Base-by-base conservation (phyloP, 2,329 filamentous ascomycete genomes). In the Lecanicillium sp. region DNA sequence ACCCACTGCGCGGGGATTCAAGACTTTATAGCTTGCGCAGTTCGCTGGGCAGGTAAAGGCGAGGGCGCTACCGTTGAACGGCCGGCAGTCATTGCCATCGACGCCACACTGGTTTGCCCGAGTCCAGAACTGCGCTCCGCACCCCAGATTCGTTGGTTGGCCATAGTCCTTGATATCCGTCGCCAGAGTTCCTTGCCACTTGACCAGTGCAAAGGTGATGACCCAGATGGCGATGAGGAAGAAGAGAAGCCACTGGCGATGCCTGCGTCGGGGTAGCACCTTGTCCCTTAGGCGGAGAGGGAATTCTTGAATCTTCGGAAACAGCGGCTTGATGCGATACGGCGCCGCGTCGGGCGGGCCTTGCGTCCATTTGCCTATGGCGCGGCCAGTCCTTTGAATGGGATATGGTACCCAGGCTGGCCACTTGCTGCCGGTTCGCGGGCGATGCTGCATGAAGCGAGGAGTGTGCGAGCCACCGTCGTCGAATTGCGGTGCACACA, bases 1-100 rank as follows among this genome's bases (percentile, higher is more conserved):
- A 25, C 85, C 85, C 4, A 92, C 83, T 7, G 85, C 83, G 48
- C 84, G 74, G 14, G 83, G 81, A 48, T 88, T 85, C 28, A 85
- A 63, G 2, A 85, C 67, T 46, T 74, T 67, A 41, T 75, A 74
- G 50, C 72, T 74, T 32, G 71, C 72, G 56, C 85, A 92, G 50
- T 78, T 80, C 13, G 79, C 83, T 2, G 83, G 78, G 51, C 85
- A 92, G 39, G 80, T 71, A 54, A 92, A 92, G 1, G 83, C 70
- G 49, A 87, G 79, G 1, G 77, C 76, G 40, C 67, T 74, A 46
- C 78, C 80, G 42, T 72, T 73, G 52, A 92, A 92, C 0, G 85
- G 85, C 8, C 84, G 75, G 52, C 85, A 92, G 37, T 77, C 67
- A 43, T 78, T 76, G 6, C 85, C 85, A 48, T 90, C 78, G 12